These are phyloP conservation scores for Paramecium biaurelia DNA, from an alignment of 73 alveolate genomes.

Conservation along the genomic window DNA sequence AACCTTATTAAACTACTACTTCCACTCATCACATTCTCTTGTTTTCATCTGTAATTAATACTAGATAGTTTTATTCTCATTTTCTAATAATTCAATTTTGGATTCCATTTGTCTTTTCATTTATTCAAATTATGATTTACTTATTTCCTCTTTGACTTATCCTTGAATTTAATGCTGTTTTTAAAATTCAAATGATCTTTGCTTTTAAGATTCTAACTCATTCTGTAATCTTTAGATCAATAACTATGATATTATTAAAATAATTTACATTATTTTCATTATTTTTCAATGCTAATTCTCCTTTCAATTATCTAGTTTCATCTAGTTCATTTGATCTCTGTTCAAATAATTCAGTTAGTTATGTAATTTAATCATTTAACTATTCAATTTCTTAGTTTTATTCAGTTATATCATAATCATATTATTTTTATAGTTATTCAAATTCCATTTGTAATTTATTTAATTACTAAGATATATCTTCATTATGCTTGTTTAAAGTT, in stretches of 20 bases:
- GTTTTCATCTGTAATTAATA: neutral
- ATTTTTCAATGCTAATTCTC: conserved; percentile 8
- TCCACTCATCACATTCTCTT: conserved; percentile 27
- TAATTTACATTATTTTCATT: conserved; percentile 16
- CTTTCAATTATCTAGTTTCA: neutral
- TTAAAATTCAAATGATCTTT: neutral
- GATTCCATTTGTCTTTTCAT: neutral
- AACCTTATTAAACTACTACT: neutral
- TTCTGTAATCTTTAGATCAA: neutral
- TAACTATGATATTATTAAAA: neutral
- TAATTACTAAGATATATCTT: neutral
- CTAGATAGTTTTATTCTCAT: neutral
- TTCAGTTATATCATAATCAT: conserved; percentile 5
- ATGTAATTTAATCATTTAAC: neutral
- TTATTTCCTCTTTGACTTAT: neutral
- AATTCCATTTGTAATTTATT: neutral
- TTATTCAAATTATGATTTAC: neutral
- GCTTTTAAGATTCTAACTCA: neutral
- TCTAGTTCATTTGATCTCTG: neutral
- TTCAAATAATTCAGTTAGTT: neutral
- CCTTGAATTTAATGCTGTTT: neutral
- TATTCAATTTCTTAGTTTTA: conserved; percentile 17
- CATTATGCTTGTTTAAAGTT: neutral
- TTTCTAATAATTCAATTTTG: neutral
- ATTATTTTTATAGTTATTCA: neutral